Base-by-base conservation (phyloP, 495 filamentous ascomycete genomes). In the Aspergillus bertholletiae region DNA sequence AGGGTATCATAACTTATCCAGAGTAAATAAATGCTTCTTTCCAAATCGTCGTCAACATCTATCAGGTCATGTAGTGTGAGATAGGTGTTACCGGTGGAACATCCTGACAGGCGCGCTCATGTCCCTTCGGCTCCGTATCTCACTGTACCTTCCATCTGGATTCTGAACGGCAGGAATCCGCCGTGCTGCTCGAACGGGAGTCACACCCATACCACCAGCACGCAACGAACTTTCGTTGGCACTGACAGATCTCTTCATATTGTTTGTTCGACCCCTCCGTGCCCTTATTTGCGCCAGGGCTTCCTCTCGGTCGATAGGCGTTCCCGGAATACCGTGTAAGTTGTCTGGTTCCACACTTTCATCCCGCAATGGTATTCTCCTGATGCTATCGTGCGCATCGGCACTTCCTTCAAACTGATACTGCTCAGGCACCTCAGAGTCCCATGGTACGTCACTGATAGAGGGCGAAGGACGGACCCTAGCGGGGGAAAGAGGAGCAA, bases 221-320 rank as follows among this genome's bases (percentile, higher is more conserved):
- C 68, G 68, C 17, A 70, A 49, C 0, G 62, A 57, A 26, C 63
- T 63, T 52, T 77, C 74, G n/a, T 57, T 69, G 18, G 67, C 67
- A 46, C 74, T 77, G 11, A 66, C 68, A 32, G 73, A 76, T 47
- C 77, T 65, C 32, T 72, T 67, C 62, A 75, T 73, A 51, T 70
- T 80, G 54, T 71, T 72, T 3, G 79, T 70, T 45, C 76, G 64
- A 4, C 72, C 74, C 35, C 78, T 71, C 30, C 79, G 65, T 12
- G 74, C 76, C 28, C 75, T 59, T 49, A 82, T 80, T 56, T 79
- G 75, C 22, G 79, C 79, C 2, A 82, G 60, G 6, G 79, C 79
- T 48, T 74, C 71, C 62, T 81, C 78, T 20, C 77, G 68, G 54
- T 72, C 76, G 32, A 81, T 73, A 3, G 74, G 74, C 0, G 72